These are phyloP conservation scores for Massarina eburnea DNA, from an alignment of 2,329 filamentous ascomycete genomes.

Conservation along the genomic window DNA sequence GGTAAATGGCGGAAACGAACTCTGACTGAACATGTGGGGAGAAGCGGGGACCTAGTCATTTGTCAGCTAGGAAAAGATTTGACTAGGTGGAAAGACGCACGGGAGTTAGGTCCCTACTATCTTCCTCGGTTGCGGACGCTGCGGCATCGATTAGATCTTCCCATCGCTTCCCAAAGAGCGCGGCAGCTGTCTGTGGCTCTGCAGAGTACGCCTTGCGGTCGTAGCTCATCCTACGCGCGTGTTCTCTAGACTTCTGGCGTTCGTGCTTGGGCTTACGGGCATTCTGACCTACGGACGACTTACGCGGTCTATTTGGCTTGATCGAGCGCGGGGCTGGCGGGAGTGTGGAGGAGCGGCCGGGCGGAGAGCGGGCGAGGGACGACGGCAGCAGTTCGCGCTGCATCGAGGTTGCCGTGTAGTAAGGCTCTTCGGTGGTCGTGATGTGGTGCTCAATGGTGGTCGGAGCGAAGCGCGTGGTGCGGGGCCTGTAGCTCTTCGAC, in stretches of 20 bases:
- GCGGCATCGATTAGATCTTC: conserved; percentile 95
- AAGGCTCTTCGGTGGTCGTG: conserved; percentile 49
- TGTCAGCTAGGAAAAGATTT: conserved; percentile 19
- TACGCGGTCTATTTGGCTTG: conserved; percentile 73
- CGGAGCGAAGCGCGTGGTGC: conserved; percentile 43
- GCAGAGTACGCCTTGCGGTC: conserved; percentile 83
- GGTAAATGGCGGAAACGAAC: conserved; percentile 62
- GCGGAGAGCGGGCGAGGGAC: conserved; percentile 77
- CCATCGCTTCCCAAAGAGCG: conserved; percentile 83
- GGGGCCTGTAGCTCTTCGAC: conserved; percentile 40
- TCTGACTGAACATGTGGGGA: conserved; percentile 56
- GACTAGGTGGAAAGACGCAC: conserved; percentile 57
- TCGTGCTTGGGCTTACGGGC: conserved; percentile 77
- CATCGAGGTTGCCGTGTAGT: conserved; percentile 55
- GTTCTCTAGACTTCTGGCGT: conserved; percentile 75
- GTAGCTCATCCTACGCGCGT: conserved; percentile 70
- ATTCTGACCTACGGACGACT: conserved; percentile 82
- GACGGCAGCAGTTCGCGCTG: conserved; percentile 80
- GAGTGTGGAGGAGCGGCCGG: conserved; percentile 83
- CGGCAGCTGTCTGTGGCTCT: conserved; percentile 75
- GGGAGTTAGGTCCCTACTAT: conserved; percentile 82
- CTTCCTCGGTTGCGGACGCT: conserved; percentile 89
- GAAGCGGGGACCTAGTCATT: conserved; percentile 52
- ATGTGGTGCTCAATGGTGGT: conserved; percentile 69
- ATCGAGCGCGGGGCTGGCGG: conserved; percentile 77